Conservation (phyloP, 2,329 filamentous ascomycete species). For the Ceratocystis lukuohia region DNA sequence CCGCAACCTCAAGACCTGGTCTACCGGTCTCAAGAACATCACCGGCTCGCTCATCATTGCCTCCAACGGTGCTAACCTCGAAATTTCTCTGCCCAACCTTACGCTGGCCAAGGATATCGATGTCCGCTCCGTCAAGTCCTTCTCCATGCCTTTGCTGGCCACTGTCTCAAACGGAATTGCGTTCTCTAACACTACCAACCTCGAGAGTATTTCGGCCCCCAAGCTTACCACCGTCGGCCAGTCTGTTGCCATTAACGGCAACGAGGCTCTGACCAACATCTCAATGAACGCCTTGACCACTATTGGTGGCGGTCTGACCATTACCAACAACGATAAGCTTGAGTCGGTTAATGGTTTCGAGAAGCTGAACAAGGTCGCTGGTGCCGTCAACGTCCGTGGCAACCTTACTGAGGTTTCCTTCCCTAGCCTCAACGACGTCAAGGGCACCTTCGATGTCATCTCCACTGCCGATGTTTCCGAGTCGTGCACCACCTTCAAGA, state of each 20-base stretch:
- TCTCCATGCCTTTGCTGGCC: conserved; percentile 60
- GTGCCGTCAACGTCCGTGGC: conserved; percentile 74
- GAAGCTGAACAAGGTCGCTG: conserved; percentile 53
- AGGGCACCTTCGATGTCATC: conserved; percentile 57
- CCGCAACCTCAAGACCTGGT: conserved; percentile 59
- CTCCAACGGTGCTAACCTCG: conserved; percentile 63
- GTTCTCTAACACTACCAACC: conserved; percentile 63
- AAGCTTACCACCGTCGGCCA: conserved; percentile 56
- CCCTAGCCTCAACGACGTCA: conserved; percentile 51
- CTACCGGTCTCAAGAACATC: conserved; percentile 66
- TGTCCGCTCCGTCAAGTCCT: conserved; percentile 61
- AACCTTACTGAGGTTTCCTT: conserved; percentile 67
- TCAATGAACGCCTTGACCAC: conserved; percentile 54
- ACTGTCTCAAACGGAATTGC: conserved; percentile 66
- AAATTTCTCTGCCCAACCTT: conserved; percentile 64
- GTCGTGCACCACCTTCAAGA: conserved; percentile 42
- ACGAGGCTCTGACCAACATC: conserved; percentile 55
- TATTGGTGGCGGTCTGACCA: conserved; percentile 65
- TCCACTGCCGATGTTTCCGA: conserved; percentile 47
- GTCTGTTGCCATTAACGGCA: conserved; percentile 51
- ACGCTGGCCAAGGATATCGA: conserved; percentile 38
- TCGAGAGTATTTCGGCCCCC: conserved; percentile 46
- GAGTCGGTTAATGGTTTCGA: conserved; percentile 52
- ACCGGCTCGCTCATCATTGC: conserved; percentile 57
- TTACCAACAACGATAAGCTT: conserved; percentile 82